A percentile compares a stretch with the other conserved stretches of the same genome.
Evolutionary conservation across 257 asterid species (phyloP).

Genomic region (Solanum bulbocastanum): DNA sequence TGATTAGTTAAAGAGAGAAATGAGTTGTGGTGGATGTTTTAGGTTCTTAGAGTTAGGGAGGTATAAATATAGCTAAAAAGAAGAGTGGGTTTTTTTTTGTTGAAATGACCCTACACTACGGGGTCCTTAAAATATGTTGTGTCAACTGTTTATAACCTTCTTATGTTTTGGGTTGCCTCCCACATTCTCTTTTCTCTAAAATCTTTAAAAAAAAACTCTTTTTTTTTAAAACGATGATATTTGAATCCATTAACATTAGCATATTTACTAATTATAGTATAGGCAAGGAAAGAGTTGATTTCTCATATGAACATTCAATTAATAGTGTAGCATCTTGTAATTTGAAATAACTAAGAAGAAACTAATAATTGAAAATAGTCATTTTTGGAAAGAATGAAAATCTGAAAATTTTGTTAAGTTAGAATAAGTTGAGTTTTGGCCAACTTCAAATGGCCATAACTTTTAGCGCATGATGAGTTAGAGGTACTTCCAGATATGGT

Average conservation of each 20-base stretch:
- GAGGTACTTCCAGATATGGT: no score
- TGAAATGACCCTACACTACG: conserved; percentile 19
- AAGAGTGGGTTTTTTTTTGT: background rate
- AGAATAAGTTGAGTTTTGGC: no score
- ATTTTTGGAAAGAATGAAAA: no score
- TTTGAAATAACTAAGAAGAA: no score
- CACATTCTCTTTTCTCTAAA: conserved; percentile 27
- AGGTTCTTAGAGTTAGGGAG: conserved; percentile 42
- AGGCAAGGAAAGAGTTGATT: no score
- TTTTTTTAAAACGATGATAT: background rate
- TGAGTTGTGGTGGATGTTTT: background rate
- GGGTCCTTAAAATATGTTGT: conserved; percentile 26
- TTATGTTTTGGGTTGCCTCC: conserved; percentile 58
- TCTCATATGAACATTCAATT: no score
- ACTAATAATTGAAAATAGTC: no score
- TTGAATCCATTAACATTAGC: background rate
- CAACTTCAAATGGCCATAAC: no score
- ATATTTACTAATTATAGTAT: no score
- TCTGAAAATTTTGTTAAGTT: no score
- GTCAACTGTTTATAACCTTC: conserved; percentile 30
- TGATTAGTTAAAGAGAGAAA: background rate
- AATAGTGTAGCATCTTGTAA: no score
- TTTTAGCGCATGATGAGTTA: no score
- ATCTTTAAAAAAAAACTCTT: background rate
- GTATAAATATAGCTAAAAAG: conserved; percentile 50